These are phyloP conservation scores for Chalara sp. DNA, from an alignment of 2,329 filamentous ascomycete genomes.

Conservation along the genomic window DNA sequence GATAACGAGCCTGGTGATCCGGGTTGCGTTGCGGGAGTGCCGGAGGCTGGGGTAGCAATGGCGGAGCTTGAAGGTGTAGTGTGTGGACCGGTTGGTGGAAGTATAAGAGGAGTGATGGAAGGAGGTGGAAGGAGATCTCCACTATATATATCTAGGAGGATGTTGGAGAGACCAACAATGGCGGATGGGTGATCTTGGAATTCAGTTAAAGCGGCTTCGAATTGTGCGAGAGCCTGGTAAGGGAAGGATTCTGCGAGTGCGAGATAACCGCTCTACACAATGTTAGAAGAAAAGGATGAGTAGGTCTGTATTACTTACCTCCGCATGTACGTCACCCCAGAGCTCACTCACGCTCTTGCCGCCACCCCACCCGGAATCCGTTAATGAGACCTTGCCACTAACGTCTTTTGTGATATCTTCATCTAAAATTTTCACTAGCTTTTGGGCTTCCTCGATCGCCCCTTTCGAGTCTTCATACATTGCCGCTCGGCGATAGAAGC, in stretches of 20 bases:
- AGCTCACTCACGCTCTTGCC: conserved; percentile 77
- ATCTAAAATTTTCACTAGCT: conserved; percentile 67
- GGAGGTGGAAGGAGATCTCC: conserved; percentile 56
- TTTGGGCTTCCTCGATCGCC: conserved; percentile 74
- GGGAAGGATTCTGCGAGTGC: conserved; percentile 31
- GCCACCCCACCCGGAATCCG: conserved; percentile 67
- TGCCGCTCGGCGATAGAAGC: conserved; percentile 76
- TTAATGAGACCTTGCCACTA: conserved; percentile 55
- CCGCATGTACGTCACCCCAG: conserved; percentile 76
- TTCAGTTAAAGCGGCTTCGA: conserved; percentile 76
- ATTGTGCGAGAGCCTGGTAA: conserved; percentile 66
- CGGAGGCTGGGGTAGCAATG: conserved; percentile 10
- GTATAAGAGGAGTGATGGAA: conserved; percentile 31
- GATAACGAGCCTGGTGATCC: conserved; percentile 5
- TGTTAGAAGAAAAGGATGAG: conserved; percentile 22
- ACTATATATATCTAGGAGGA: conserved; percentile 80
- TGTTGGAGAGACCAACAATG: conserved; percentile 75
- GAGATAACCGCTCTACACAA: conserved; percentile 23
- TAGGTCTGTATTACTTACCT: conserved; percentile 48
- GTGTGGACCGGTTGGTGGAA: conserved; percentile 14
- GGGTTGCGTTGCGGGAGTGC: conserved; percentile 10
- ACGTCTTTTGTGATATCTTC: conserved; percentile 54
- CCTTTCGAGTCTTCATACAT: conserved; percentile 75
- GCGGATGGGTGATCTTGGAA: conserved; percentile 73
- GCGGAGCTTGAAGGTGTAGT: conserved; percentile 20